Conservation (phyloP, 1,284 basidiomycete species). For the Gymnopus androsaceus region DNA sequence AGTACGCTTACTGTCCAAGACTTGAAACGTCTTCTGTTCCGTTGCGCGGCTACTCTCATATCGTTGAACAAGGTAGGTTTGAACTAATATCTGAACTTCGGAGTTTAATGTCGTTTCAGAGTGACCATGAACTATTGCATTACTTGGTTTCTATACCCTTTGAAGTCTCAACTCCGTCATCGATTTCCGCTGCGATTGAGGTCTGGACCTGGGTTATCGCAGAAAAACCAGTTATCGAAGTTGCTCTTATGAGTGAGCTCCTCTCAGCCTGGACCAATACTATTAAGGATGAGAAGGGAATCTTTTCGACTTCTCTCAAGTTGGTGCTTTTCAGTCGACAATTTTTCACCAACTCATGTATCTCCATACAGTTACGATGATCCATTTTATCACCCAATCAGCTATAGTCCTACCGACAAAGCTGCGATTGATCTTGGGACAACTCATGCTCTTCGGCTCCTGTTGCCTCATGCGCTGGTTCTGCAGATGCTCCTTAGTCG, state of each 20-base stretch:
- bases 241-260: slow-evolving; percentile 84
- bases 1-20: slow-evolving; percentile 78
- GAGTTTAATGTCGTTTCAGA: too few relatives aligned
- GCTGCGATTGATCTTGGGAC: slow-evolving; percentile 77
- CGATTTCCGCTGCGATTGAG: slow-evolving; percentile 87
- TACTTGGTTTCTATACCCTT: slow-evolving; percentile 90
- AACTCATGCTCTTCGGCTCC: slow-evolving; percentile 70
- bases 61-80: slow-evolving; percentile 66
- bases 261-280: slow-evolving; percentile 86
- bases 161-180: slow-evolving; percentile 84
- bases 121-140: slow-evolving; percentile 86
- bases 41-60: slow-evolving; percentile 82
- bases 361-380: slow-evolving; percentile 67
- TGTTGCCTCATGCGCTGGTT: slow-evolving; percentile 84
- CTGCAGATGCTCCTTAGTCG: slow-evolving; percentile 92
- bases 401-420: slow-evolving; percentile 92
- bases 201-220: slow-evolving; percentile 97
- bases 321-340: slow-evolving; percentile 39
- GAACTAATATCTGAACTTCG: too few relatives aligned
- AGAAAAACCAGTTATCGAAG: slow-evolving; percentile 75
- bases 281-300: slow-evolving; percentile 74
- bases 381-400: slow-evolving; percentile 85
- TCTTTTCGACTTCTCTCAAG: slow-evolving; percentile 84
- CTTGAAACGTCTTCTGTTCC: slow-evolving; percentile 83
- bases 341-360: slow-evolving; percentile 9